Conservation (phyloP, 139 green algal species). For the Haematococcus sp. region DNA sequence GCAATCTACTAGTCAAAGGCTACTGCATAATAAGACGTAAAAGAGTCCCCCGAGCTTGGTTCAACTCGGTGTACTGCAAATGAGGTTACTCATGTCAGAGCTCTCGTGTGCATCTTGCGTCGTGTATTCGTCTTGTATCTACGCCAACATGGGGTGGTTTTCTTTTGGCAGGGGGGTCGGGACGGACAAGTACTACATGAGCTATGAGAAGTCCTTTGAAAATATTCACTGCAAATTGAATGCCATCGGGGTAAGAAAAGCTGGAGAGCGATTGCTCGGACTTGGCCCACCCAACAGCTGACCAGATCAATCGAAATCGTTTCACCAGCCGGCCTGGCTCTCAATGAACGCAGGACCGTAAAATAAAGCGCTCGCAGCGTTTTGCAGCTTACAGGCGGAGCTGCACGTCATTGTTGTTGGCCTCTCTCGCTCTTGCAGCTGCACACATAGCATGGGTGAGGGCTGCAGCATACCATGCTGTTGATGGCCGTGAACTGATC, state of each 20-base stretch:
- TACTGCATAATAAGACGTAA: no score
- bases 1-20: no score
- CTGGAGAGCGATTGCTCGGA: background rate
- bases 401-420: no score
- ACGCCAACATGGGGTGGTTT: no score
- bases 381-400: conserved; percentile 12
- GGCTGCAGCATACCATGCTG: background rate
- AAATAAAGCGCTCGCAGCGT: conserved; percentile 9
- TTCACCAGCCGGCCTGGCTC: background rate
- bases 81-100: no score
- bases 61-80: no score
- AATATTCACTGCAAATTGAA: conserved; percentile 27
- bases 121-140: no score
- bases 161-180: background rate
- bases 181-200: conserved; percentile 22
- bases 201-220: conserved; percentile 46
- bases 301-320: background rate
- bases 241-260: conserved; percentile 14
- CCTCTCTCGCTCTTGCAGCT: no score
- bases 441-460: no score
- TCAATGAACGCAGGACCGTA: conserved; percentile 11
- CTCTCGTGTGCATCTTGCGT: no score
- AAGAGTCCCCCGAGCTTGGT: no score
- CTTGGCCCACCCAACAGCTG: background rate
- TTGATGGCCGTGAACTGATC: conserved; percentile 6